Base-by-base conservation (phyloP, 2,329 filamentous ascomycete genomes). In the Hymenoscyphus fraxineus region DNA sequence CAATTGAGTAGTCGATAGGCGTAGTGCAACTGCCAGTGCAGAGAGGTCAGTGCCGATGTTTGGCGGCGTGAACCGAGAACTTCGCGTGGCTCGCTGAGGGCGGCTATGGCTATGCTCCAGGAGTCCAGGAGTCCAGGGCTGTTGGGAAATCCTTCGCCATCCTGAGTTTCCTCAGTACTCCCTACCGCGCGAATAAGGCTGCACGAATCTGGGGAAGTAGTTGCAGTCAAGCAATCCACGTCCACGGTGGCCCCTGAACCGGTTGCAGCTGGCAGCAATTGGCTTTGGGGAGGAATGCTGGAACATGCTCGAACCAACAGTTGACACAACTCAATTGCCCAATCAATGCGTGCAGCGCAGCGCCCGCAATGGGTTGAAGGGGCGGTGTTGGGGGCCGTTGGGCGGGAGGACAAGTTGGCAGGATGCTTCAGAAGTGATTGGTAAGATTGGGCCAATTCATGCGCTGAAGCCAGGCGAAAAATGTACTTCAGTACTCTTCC, bases 401-500 rank as follows among this genome's bases (percentile, higher is more conserved):
- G 51, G 54, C 13, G 54, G 44, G 13, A 5, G 19, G 40, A 38
- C 1, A 38, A 13, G 55, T 31, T n/a, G 15, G 40, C 32, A 19
- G 9, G 38, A 47, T 51, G 54, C 27, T 62, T 41, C 38, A 55
- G 59, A 59, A 22, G 22, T 59, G 61, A 59, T 63, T 59, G 61
- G 61, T 63, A 54, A 63, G 61, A 60, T 44, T 31, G 44, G 27
- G 41, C 35, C 61, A 63, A 63, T 63, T 63, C 56, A 51, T 59
- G 56, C 61, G 60, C 55, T 54, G 19, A 58, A 55, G 9, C 35
- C 35, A 35, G 27, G 27, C 27, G 27, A 27, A 27, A 27, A 27
- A 27, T 27, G 27, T 27, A 27, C 27, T 27, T 27, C 27, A 27
- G 27, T 27, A 27, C 27, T 27, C 27, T 27, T 3, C 27, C 27